Evolutionary conservation across 1,139 yeast genomes (phyloP).

Genomic region (Arxiozyma heterogenica): DNA sequence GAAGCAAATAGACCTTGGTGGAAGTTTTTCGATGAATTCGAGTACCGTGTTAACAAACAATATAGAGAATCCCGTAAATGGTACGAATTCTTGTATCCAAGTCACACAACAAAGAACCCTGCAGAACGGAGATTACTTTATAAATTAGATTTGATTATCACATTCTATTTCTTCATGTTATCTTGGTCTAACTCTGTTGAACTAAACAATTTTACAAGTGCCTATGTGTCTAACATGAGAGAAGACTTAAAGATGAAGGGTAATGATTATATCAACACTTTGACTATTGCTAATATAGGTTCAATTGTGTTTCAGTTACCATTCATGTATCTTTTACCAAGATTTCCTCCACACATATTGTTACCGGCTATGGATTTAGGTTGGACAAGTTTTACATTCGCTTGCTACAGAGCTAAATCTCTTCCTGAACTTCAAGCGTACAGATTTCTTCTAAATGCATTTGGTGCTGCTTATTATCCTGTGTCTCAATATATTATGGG

Average conservation of each 20-base stretch:
- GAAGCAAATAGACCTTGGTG: slow-evolving; percentile 58
- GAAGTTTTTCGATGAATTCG: slow-evolving; percentile 56
- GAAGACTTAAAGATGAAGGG: slow-evolving; percentile 53
- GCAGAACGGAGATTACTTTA: slow-evolving; percentile 45
- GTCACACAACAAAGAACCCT: slow-evolving; percentile 45
- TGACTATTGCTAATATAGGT: slow-evolving; percentile 51
- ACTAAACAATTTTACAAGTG: slow-evolving; percentile 48
- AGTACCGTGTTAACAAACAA: slow-evolving; percentile 42
- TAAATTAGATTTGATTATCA: slow-evolving; percentile 54
- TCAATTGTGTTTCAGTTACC: slow-evolving; percentile 50
- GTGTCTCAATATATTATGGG: slow-evolving; percentile 59
- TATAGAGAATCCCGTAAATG: slow-evolving; percentile 41
- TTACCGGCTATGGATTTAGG: slow-evolving; percentile 49
- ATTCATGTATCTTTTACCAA: slow-evolving; percentile 36
- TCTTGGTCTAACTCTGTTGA: slow-evolving; percentile 69
- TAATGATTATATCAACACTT: slow-evolving; percentile 56
- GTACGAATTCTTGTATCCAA: slow-evolving; percentile 38
- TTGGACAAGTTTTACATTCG: slow-evolving; percentile 61
- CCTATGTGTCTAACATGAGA: slow-evolving; percentile 60
- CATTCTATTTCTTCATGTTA: slow-evolving; percentile 51
- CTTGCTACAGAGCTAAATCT: slow-evolving; percentile 40
- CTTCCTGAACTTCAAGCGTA: slow-evolving; percentile 46
- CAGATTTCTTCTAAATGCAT: slow-evolving; percentile 53
- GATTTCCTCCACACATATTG: slow-evolving; percentile 47
- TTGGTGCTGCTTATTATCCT: slow-evolving; percentile 57